Evolutionary conservation across 2,329 filamentous ascomycete species (phyloP).

Genomic region (Rhynchosporium agropyri): DNA sequence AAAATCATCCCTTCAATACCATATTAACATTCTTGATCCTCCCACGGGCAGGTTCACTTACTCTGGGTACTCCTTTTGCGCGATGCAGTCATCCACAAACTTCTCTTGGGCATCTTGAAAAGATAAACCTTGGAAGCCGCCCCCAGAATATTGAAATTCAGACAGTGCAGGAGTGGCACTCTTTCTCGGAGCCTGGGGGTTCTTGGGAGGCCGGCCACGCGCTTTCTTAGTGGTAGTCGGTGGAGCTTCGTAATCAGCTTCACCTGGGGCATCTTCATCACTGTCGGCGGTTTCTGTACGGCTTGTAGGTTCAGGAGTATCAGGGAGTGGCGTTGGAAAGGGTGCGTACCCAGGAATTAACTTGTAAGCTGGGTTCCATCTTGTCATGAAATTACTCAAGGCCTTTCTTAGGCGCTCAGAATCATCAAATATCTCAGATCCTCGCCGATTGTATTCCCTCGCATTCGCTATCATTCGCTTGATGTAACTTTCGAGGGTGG

Average conservation of each 20-base stretch:
- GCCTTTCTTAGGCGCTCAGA: conserved; percentile 86
- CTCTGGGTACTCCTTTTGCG: conserved; percentile 66
- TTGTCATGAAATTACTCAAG: conserved; percentile 84
- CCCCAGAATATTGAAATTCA: conserved; percentile 57
- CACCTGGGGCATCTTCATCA: conserved; percentile 39
- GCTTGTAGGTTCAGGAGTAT: conserved; percentile 47
- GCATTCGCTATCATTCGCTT: conserved; percentile 88
- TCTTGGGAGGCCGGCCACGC: conserved; percentile 35
- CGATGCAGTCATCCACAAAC: conserved; percentile 73
- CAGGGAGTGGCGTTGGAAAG: conserved; percentile 66
- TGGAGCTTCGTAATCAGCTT: conserved; percentile 34
- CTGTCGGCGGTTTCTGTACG: conserved; percentile 46
- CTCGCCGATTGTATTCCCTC: conserved; percentile 79
- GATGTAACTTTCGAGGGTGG: conserved; percentile 79
- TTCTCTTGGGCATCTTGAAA: conserved; percentile 89
- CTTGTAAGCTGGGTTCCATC: conserved; percentile 81
- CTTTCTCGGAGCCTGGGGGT: conserved; percentile 40
- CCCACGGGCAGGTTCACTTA: conserved; percentile 45
- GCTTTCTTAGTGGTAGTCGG: conserved; percentile 31
- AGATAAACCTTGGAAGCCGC: conserved; percentile 69
- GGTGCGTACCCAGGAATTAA: conserved; percentile 65
- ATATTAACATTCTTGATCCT: conserved; percentile 9
- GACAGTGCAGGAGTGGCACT: conserved; percentile 48
- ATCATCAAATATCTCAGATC: conserved; percentile 75
- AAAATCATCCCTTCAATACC: conserved; percentile 60